Conservation (phyloP, 2,329 filamentous ascomycete species). For the Monosporascus sp. region DNA sequence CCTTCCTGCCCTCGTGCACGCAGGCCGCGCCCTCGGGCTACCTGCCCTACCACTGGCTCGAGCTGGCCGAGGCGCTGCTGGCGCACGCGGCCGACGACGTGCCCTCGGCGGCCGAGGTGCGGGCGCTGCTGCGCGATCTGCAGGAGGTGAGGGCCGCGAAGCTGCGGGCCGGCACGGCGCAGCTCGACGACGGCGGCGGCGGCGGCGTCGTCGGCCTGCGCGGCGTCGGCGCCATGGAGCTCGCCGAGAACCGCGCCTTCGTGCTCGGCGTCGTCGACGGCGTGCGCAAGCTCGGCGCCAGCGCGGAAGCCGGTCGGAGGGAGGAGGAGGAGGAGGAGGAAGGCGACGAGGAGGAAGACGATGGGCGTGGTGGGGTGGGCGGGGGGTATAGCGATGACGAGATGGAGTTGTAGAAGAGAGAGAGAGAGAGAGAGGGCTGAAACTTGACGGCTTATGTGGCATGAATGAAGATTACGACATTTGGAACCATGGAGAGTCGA, state of each 20-base stretch:
- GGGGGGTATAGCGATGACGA: conserved; percentile 58
- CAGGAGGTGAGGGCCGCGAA: conserved; percentile 87
- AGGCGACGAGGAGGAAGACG: conserved; percentile 43
- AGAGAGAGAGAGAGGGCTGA: neutral
- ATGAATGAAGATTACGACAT: neutral
- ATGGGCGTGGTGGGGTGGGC: conserved; percentile 50
- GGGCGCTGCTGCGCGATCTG: conserved; percentile 72
- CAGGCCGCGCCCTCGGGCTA: conserved; percentile 61
- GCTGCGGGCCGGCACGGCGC: conserved; percentile 68
- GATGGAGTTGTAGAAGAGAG: conserved; percentile 25
- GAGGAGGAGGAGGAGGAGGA: conserved; percentile 69
- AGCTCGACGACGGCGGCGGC: conserved; percentile 64
- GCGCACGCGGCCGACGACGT: conserved; percentile 83
- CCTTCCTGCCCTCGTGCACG: conserved; percentile 73
- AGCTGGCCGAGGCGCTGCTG: conserved; percentile 81
- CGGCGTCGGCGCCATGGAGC: conserved; percentile 88
- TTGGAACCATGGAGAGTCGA: too few relatives aligned
- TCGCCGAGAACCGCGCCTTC: conserved; percentile 80
- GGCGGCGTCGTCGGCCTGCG: conserved; percentile 63
- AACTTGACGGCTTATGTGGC: neutral
- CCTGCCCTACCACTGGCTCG: conserved; percentile 93
- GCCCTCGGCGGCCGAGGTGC: conserved; percentile 63
- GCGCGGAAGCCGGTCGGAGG: conserved; percentile 68
- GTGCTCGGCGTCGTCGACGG: conserved; percentile 83
- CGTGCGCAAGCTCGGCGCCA: conserved; percentile 75